Conservation (phyloP, 1,284 basidiomycete genomes). For the Tylopilus sp. region DNA sequence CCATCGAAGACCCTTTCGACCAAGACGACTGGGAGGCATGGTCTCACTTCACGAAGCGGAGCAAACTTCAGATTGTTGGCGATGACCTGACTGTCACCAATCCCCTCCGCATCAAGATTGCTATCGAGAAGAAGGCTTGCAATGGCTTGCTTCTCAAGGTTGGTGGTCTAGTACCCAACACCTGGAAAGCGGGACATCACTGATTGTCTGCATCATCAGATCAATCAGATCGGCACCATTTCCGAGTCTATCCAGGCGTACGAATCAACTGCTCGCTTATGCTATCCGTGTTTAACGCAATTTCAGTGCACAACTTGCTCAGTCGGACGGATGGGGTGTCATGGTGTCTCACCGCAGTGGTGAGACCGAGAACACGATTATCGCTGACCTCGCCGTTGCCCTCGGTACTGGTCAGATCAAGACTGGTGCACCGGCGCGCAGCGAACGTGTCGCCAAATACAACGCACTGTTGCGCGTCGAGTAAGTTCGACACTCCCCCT, state of each 20-base stretch:
- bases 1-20: conserved; percentile 99
- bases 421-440: conserved; percentile 93
- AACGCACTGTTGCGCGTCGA: conserved; percentile 88
- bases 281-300: conserved; percentile 3
- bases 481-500: conserved; percentile 43
- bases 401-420: conserved; percentile 96
- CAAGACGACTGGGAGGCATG: conserved; percentile 99
- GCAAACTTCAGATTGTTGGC: conserved; percentile 89
- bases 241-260: conserved; percentile 97
- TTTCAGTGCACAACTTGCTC: conserved; percentile 86
- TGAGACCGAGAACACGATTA: conserved; percentile 95
- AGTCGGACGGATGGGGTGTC: conserved; percentile 97
- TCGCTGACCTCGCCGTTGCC: conserved; percentile 94
- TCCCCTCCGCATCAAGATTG: conserved; percentile 96
- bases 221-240: conserved; percentile 99
- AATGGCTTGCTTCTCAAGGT: conserved; percentile 98
- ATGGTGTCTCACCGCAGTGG: conserved; percentile 99
- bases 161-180: conserved; percentile 2
- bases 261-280: conserved; percentile 31
- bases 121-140: conserved; percentile 99
- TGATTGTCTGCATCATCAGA: conserved; percentile 36
- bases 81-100: conserved; percentile 99
- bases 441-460: conserved; percentile 94
- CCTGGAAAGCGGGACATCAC: background rate
- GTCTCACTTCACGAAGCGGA: conserved; percentile 82